These are phyloP conservation scores for Boletellus ananiceps DNA, from an alignment of 768 basidiomycete genomes.

Conservation along the genomic window DNA sequence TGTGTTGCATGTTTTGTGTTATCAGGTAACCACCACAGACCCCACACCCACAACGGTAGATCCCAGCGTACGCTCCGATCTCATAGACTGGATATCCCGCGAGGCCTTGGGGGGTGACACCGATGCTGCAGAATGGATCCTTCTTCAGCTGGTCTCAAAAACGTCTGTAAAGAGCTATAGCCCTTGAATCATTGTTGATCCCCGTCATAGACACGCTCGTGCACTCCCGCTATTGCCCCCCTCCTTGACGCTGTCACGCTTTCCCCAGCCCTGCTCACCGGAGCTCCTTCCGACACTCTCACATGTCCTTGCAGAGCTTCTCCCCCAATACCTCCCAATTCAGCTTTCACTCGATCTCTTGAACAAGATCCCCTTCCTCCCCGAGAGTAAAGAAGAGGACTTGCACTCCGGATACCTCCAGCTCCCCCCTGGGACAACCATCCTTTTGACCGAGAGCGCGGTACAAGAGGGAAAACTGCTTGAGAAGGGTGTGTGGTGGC, in stretches of 20 bases:
- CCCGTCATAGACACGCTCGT: slow-evolving; percentile 53
- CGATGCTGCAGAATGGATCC: slow-evolving; percentile 70
- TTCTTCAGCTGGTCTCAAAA: slow-evolving; percentile 54
- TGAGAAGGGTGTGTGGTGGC: slow-evolving; percentile 37
- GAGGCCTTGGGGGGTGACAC: slow-evolving; percentile 66
- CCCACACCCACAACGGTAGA: slow-evolving; percentile 6
- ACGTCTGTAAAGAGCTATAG: slow-evolving; percentile 46
- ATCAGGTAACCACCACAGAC: slow-evolving; percentile 4
- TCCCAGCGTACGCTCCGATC: slow-evolving; percentile 40
- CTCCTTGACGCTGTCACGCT: slow-evolving; percentile 57
- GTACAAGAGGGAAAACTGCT: slow-evolving; percentile 64
- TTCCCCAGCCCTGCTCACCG: slow-evolving; percentile 42
- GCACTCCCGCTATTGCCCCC: slow-evolving; percentile 63
- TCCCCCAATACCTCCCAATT: slow-evolving; percentile 52
- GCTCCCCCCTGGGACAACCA: slow-evolving; percentile 54
- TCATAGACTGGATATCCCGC: slow-evolving; percentile 70
- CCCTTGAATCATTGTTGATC: neutral
- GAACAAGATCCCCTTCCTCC: slow-evolving; percentile 55
- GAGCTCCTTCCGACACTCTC: slow-evolving; percentile 44
- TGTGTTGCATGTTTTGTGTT: slow-evolving; percentile 66
- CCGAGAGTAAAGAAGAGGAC: slow-evolving; percentile 67
- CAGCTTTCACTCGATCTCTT: slow-evolving; percentile 60
- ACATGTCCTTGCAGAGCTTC: slow-evolving; percentile 50
- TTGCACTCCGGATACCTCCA: slow-evolving; percentile 73
- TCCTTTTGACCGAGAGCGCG: slow-evolving; percentile 62